phyloP scores from a whole-genome alignment of 2,329 filamentous ascomycete genomes.

The Hypoxylon sp. region DNA sequence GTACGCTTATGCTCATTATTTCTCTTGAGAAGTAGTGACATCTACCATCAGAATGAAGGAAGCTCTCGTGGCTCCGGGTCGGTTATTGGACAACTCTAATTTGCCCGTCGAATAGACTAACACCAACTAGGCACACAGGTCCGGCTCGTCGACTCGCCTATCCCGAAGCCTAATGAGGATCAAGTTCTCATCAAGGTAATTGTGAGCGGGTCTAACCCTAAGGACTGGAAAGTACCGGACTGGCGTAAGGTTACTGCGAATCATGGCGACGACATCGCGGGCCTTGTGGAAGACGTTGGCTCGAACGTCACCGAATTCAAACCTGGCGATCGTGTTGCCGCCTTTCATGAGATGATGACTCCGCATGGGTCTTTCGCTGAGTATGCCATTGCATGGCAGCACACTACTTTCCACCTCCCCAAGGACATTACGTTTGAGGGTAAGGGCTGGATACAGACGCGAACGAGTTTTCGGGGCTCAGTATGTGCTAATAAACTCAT shows the following conservation, averaged over 20 bases:
- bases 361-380: conserved; percentile 71
- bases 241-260: conserved; percentile 55
- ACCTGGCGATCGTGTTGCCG: conserved; percentile 63
- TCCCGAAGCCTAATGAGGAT: conserved; percentile 57
- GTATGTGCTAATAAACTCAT: conserved; percentile 23
- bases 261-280: conserved; percentile 69
- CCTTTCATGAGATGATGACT: conserved; percentile 66
- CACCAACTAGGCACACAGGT: conserved; percentile 50
- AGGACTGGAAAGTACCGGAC: conserved; percentile 61
- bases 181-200: conserved; percentile 62
- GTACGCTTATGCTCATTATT: neutral
- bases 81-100: neutral
- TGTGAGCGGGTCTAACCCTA: conserved; percentile 63
- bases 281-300: conserved; percentile 69
- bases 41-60: conserved; percentile 48
- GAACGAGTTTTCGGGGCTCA: neutral
- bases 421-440: conserved; percentile 65
- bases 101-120: conserved; percentile 1
- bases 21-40: neutral
- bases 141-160: conserved; percentile 58
- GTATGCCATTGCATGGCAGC: conserved; percentile 69
- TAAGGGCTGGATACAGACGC: conserved; percentile 39
- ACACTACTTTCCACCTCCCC: conserved; percentile 71
- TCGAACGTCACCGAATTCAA: conserved; percentile 70
- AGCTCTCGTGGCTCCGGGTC: conserved; percentile 47